Evolutionary conservation across 768 basidiomycete species (phyloP).

Genomic region (Baorangia bicolor): DNA sequence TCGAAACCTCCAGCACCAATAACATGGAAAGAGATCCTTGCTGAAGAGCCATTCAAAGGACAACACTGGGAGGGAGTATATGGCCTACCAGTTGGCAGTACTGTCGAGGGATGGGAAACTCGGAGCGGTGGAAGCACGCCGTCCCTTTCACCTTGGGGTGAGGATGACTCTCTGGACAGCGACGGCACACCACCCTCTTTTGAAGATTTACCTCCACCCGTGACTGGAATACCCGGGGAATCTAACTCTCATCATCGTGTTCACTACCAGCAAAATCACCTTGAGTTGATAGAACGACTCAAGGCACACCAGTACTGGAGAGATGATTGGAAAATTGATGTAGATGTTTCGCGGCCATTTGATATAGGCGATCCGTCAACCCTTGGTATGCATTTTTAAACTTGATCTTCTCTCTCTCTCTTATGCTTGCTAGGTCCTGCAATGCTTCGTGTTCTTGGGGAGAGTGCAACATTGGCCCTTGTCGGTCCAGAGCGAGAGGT

Average conservation of each 20-base stretch:
- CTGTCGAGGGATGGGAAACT: conserved; percentile 42
- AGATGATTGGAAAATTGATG: conserved; percentile 56
- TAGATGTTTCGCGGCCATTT: conserved; percentile 45
- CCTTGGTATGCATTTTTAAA: conserved; percentile 45
- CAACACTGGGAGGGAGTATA: conserved; percentile 83
- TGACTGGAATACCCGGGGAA: background rate
- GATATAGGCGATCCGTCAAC: conserved; percentile 72
- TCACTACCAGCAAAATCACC: conserved; percentile 27
- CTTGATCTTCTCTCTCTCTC: background rate
- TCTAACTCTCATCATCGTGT: background rate
- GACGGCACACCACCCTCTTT: conserved; percentile 14
- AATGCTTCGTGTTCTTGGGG: conserved; percentile 37
- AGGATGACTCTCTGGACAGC: conserved; percentile 39
- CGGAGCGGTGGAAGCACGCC: conserved; percentile 59
- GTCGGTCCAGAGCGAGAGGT: conserved; percentile 47
- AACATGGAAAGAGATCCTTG: conserved; percentile 78
- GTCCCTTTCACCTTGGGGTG: conserved; percentile 66
- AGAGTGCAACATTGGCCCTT: conserved; percentile 38
- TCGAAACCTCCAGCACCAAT: conserved; percentile 36
- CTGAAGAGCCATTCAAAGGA: conserved; percentile 81
- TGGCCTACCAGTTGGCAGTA: conserved; percentile 49
- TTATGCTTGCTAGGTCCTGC: conserved; percentile 43
- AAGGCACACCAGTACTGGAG: conserved; percentile 73
- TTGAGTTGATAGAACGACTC: conserved; percentile 61
- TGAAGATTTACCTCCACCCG: conserved; percentile 13